A percentile compares a stretch with the other conserved stretches of the same genome.
These are phyloP conservation scores for Penicillium waksmanii DNA, from an alignment of 495 filamentous ascomycete genomes.

Conservation along the genomic window DNA sequence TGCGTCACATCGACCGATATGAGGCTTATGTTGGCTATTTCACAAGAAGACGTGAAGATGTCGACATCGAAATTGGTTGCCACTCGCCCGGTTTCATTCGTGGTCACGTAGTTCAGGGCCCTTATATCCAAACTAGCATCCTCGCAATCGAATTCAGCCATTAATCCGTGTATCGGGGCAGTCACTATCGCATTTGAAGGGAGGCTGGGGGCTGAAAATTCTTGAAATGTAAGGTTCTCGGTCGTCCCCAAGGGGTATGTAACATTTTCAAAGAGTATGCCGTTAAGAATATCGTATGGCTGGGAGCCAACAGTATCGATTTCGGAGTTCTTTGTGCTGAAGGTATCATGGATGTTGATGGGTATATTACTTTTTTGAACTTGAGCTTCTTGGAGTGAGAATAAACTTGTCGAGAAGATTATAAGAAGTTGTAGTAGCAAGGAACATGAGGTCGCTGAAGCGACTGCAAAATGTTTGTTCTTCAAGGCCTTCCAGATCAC, in stretches of 20 bases:
- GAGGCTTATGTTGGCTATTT: constrained; percentile 2
- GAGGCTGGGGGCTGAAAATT: constrained; percentile 14
- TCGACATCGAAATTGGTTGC: not conserved
- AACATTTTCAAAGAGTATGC: constrained; percentile 15
- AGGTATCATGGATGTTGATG: constrained; percentile 4
- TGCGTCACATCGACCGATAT: not conserved
- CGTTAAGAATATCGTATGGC: constrained; percentile 13
- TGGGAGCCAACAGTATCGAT: not conserved
- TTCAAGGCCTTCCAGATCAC: constrained; percentile 9
- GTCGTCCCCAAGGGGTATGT: constrained; percentile 15
- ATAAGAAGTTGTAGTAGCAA: constrained; percentile 16
- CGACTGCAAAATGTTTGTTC: constrained; percentile 14
- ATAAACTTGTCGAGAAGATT: constrained; percentile 22
- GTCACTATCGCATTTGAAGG: constrained; percentile 8
- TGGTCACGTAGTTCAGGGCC: not conserved
- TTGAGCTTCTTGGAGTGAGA: constrained; percentile 7
- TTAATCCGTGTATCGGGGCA: constrained; percentile 19
- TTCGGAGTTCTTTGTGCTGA: not conserved
- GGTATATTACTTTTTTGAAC: constrained; percentile 3
- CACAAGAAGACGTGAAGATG: constrained; percentile 9
- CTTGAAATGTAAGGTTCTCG: constrained; percentile 11
- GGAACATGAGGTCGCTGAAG: constrained; percentile 2
- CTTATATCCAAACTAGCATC: not conserved
- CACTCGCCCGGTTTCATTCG: not conserved
- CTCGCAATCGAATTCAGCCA: constrained; percentile 22